Base-by-base conservation (phyloP, 768 basidiomycete genomes). In the Cyathus striatus region DNA sequence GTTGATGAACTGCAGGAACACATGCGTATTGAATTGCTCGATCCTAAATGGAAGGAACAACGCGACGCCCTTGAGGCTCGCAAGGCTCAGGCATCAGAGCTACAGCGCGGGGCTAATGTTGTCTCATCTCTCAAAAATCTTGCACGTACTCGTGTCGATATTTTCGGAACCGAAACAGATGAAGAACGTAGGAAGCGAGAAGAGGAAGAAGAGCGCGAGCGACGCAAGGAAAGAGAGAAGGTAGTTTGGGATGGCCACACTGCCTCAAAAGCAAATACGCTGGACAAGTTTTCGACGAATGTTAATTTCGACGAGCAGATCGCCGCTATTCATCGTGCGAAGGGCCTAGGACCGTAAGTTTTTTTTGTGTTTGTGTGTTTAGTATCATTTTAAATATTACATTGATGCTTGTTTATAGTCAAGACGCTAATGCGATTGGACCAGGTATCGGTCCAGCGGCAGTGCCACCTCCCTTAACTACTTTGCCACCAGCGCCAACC, bases 231-330 rank as follows among this genome's bases (percentile, higher is more conserved):
- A 61, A 80, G 83, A 60, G 96, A 98, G 65, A 93, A 89, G 60
- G 88, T 90, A 51, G 90, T 97, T 38, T 99, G 96, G 96, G 96
- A 98, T 64, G 96, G 96, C 54, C 94, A 98, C 63, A 94, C 94
- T 2, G 88, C 91, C 34, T 88, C 91, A 34, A 97, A 94, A 66
- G 86, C 86, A 38, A 82, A 81, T 51, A 96, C 92, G 1, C 72
- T 93, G 57, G 89, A 93, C 75, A 91, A 91, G 58, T 99, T 86
- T 71, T 93, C 93, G 38, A 83, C 81, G 13, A 86, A 86, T 49
- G 92, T 90, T 70, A 94, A 92, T 60, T 84, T 98, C 60, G 92
- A 97, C 66, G 93, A 97, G 57, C 96, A 99, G 61, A 99, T 99
- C 60, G 90, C 90, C 34, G 91, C 93, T 38, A 92, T 98, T 45